Evolutionary conservation across 2,329 filamentous ascomycete genomes (phyloP).

Genomic region (Monascus ruber): DNA sequence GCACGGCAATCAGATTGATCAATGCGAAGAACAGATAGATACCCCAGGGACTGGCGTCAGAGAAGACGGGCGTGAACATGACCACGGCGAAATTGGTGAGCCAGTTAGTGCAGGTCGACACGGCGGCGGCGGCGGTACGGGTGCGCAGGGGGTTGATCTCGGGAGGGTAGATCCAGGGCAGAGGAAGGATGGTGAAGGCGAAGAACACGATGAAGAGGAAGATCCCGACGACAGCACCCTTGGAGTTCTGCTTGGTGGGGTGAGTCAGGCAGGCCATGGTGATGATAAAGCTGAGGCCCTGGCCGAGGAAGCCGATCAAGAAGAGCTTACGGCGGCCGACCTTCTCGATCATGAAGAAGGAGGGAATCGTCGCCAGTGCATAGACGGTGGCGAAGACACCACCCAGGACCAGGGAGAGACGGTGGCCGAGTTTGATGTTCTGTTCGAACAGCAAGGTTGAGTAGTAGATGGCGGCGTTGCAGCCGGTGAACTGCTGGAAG

Average conservation of each 20-base stretch:
- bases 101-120: conserved; percentile 45
- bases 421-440: conserved; percentile 28
- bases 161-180: conserved; percentile 47
- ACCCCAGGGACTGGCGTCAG: conserved; percentile 28
- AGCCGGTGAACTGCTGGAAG: conserved; percentile 40
- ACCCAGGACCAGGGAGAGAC: conserved; percentile 41
- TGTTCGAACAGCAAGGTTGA: conserved; percentile 37
- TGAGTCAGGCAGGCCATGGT: conserved; percentile 30
- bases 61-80: conserved; percentile 38
- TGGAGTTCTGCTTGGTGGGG: conserved; percentile 11
- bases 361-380: conserved; percentile 31
- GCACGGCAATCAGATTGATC: conserved; percentile 37
- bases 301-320: conserved; percentile 28
- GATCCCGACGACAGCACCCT: conserved; percentile 44
- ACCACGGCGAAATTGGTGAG: conserved; percentile 45
- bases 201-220: conserved; percentile 62
- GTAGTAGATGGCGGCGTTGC: conserved; percentile 42
- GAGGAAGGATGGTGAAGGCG: conserved; percentile 53
- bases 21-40: conserved; percentile 35
- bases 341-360: conserved; percentile 39
- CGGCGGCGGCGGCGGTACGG: conserved; percentile 44
- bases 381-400: conserved; percentile 42
- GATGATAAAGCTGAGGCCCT: conserved; percentile 28
- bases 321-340: conserved; percentile 36
- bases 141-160: conserved; percentile 46